Percentiles rank a stretch among this genome's conserved stretches.
Conservation (phyloP, 2,329 filamentous ascomycete species). For the Colletotrichum graminicola region DNA sequence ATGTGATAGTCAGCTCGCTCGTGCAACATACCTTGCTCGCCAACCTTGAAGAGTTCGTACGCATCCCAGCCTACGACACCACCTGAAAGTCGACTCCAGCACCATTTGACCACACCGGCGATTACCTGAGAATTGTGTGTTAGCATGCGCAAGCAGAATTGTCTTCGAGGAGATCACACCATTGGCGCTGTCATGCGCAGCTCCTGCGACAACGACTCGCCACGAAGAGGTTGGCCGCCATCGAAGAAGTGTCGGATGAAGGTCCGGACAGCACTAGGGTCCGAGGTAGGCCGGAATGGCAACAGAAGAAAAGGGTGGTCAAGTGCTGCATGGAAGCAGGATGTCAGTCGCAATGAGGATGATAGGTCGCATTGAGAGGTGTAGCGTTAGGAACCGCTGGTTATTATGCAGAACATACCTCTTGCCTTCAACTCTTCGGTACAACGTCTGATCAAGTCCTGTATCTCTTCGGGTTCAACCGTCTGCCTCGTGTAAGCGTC, state of each 20-base stretch:
- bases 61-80: conserved; percentile 97
- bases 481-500: conserved; percentile 87
- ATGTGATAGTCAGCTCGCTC: conserved; percentile 14
- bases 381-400: conserved; percentile 40
- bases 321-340: conserved; percentile 69
- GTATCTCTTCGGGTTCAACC: conserved; percentile 90
- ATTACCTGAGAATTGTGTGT: conserved; percentile 73
- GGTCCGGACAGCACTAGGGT: conserved; percentile 90
- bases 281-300: conserved; percentile 92
- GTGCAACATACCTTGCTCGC: conserved; percentile 81
- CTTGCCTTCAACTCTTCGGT: conserved; percentile 92
- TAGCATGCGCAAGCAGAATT: conserved; percentile 32
- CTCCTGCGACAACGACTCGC: conserved; percentile 83
- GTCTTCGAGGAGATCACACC: conserved; percentile 65
- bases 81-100: conserved; percentile 91
- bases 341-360: conserved; percentile 18
- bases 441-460: conserved; percentile 86
- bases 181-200: conserved; percentile 93
- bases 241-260: conserved; percentile 96
- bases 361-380: conserved; percentile 29
- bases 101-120: conserved; percentile 97
- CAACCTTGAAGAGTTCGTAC: conserved; percentile 95
- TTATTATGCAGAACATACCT: conserved; percentile 71
- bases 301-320: conserved; percentile 93
- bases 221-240: conserved; percentile 71